Conservation (phyloP, 768 basidiomycete genomes). For the Boletus vermiculosoides region DNA sequence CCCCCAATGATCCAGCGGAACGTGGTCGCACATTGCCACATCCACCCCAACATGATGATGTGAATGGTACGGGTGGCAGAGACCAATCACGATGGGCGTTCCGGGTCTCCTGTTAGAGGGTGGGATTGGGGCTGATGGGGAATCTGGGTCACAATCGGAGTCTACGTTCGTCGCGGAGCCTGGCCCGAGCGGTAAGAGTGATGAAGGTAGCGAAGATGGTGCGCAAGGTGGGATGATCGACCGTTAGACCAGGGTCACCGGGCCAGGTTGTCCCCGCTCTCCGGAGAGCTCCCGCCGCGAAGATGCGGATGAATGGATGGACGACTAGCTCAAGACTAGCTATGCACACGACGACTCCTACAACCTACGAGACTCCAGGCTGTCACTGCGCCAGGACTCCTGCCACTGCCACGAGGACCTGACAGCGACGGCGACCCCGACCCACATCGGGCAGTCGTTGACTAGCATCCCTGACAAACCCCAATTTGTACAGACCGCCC, state of each 20-base stretch:
- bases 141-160: constrained; percentile 4
- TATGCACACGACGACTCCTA: too few relatives aligned
- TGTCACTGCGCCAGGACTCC: too few relatives aligned
- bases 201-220: background rate
- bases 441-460: background rate
- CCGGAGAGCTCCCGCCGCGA: too few relatives aligned
- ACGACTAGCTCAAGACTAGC: too few relatives aligned
- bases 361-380: too few relatives aligned
- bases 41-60: background rate
- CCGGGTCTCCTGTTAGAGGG: constrained; percentile 10
- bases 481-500: constrained; percentile 38
- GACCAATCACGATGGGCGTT: constrained; percentile 8
- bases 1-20: background rate
- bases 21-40: background rate
- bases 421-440: background rate
- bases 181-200: constrained; percentile 1
- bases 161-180: constrained; percentile 18
- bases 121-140: background rate
- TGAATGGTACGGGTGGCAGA: background rate
- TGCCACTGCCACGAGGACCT: too few relatives aligned
- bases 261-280: too few relatives aligned
- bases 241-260: too few relatives aligned
- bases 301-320: constrained; percentile 83
- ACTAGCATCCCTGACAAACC: constrained; percentile 16
- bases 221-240: background rate